These are phyloP conservation scores for Sicyos edulis DNA, from an alignment of 306 rosid species.

Conservation along the genomic window DNA sequence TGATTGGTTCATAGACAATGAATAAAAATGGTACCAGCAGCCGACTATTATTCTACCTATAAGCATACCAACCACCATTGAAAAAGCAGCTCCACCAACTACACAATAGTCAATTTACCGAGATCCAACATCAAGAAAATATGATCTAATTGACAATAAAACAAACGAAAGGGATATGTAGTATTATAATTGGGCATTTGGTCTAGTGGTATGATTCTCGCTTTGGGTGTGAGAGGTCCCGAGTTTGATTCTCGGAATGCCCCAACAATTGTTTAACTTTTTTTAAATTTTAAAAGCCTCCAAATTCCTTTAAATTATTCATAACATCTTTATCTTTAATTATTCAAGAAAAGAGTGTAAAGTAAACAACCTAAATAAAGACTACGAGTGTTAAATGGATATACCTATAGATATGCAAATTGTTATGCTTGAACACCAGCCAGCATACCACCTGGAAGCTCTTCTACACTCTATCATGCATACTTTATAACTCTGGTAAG, in stretches of 20 bases:
- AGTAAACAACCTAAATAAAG: background rate
- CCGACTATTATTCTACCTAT: background rate
- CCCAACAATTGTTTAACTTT: background rate
- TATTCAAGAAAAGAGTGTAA: background rate
- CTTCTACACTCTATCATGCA: background rate
- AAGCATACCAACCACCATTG: background rate
- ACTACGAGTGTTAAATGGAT: background rate
- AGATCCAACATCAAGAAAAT: background rate
- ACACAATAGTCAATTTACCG: background rate
- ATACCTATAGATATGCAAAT: background rate
- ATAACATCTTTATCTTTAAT: background rate
- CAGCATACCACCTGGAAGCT: background rate
- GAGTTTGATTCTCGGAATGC: too few relatives aligned
- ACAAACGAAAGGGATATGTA: background rate
- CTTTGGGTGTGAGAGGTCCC: too few relatives aligned
- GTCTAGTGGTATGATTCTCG: too few relatives aligned
- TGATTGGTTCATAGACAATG: background rate
- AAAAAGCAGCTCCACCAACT: background rate
- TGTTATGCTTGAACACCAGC: background rate
- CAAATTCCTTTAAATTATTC: background rate
- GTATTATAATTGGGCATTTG: background rate
- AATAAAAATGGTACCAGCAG: background rate
- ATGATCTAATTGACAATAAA: background rate
- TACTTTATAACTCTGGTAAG: background rate
- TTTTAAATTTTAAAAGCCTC: background rate